Base-by-base conservation (phyloP, 257 asterid species). In the Plectranthus barbatus region DNA sequence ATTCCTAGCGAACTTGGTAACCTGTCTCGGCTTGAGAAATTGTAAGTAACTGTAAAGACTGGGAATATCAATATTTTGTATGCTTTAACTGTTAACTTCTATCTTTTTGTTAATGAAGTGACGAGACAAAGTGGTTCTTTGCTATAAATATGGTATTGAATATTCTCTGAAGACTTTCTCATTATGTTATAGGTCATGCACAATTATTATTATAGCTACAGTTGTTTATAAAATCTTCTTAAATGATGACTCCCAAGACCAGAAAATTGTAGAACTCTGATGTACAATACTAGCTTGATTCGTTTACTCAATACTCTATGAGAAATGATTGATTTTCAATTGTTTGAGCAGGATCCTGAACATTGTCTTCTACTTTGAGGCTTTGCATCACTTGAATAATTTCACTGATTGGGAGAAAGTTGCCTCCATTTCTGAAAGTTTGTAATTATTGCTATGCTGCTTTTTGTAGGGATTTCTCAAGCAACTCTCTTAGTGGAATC, bases 401-500 rank as follows among this genome's bases (percentile, higher is more conserved):
- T 57, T 50, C 66, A 34, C 60, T 44, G 13, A 53, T 21, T 67
- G 62, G 57, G 12, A 36, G 49, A 59, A 56, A 14, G 55, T 56
- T 60, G 34, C 51, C 64, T 68, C 42, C 7, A 6, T 17, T 23
- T 26, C 31, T 15, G 37, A 21, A 64, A 64, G 72, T 52, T 64
- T 70, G 48, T 63, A 19, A 17, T 33, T 53, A 47, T 69, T 61
- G 31, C 4, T 24, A 34, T 72, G 60, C 56, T 62, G 62, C 56
- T 48, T 60, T 79, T 64, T 73, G 60, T 85, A 86, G 96, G 81
- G 96, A 89, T 78, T 80, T 89, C 55, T 89, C 96, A 36, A 84
- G 96, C 86, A 89, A 89, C 77, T 81, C 87, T 71, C 89, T 89
- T 33, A 82, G 96, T 70, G 94, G 95, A 76, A 75, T 47, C 63